Conservation (phyloP, 2,329 filamentous ascomycete species). For the Pestalotiopsis sp. region DNA sequence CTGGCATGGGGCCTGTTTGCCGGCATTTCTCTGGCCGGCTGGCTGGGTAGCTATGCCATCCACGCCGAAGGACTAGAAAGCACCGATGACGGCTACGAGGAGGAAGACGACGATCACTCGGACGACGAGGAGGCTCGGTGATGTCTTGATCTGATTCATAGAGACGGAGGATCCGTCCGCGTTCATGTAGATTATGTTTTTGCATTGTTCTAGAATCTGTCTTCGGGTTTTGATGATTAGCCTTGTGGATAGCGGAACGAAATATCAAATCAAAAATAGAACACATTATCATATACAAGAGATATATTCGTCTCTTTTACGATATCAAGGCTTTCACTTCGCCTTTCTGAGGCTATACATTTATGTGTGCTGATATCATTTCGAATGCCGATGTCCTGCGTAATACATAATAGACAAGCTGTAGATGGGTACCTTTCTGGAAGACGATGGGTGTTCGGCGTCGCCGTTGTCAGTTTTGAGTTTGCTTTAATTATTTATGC, state of each 20-base stretch:
- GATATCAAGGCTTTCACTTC: too few relatives aligned
- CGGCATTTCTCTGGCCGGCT: constrained; percentile 78
- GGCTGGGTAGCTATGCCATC: constrained; percentile 77
- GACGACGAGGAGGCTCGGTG: constrained; percentile 16
- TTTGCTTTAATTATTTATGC: too few relatives aligned
- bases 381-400: too few relatives aligned
- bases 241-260: background rate
- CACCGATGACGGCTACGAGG: constrained; percentile 46
- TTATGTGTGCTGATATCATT: too few relatives aligned
- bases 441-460: too few relatives aligned
- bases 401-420: too few relatives aligned
- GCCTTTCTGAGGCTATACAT: too few relatives aligned
- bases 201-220: background rate
- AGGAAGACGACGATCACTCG: constrained; percentile 28
- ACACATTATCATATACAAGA: too few relatives aligned
- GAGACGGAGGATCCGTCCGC: background rate
- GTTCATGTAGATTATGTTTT: background rate
- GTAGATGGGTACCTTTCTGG: too few relatives aligned
- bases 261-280: background rate
- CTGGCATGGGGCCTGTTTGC: constrained; percentile 88
- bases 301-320: background rate
- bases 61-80: constrained; percentile 62
- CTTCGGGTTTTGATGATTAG: background rate
- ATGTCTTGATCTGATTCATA: background rate
- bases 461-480: too few relatives aligned